These are phyloP conservation scores for Ceratocystis variospora DNA, from an alignment of 2,329 filamentous ascomycete species.

Conservation along the genomic window DNA sequence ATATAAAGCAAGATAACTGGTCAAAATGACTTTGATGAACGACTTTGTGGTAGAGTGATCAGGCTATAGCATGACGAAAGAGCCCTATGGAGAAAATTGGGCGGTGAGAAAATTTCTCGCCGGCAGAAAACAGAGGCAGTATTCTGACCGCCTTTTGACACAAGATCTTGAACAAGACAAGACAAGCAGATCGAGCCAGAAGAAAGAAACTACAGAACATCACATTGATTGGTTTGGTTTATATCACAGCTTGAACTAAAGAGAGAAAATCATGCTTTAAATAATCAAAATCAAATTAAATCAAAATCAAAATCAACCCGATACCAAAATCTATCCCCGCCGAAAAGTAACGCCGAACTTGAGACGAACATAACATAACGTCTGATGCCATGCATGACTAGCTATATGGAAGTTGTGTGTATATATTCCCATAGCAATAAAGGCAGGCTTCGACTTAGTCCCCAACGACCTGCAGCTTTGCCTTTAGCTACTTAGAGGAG, in stretches of 20 bases:
- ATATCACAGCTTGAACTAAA: neutral
- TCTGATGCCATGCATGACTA: neutral
- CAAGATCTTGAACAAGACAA: neutral
- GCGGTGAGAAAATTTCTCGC: conserved; percentile 12
- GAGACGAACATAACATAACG: neutral
- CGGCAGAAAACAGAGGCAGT: conserved; percentile 1
- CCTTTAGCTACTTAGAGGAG: neutral
- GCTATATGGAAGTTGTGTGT: neutral
- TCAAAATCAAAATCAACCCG: neutral
- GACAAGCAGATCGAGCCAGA: neutral
- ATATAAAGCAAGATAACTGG: neutral
- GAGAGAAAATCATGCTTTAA: neutral
- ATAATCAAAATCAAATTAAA: neutral
- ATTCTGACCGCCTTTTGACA: neutral
- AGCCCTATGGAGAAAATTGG: conserved; percentile 16
- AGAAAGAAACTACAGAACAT: neutral
- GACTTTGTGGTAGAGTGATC: neutral
- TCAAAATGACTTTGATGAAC: neutral
- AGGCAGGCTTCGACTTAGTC: neutral
- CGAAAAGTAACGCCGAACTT: neutral
- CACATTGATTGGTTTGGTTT: no score
- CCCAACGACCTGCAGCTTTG: neutral
- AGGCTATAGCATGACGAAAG: conserved; percentile 3
- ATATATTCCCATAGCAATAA: neutral
- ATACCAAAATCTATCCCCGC: neutral